Conservation (phyloP, 805 yeast species). For the Saturnispora quitensis region DNA sequence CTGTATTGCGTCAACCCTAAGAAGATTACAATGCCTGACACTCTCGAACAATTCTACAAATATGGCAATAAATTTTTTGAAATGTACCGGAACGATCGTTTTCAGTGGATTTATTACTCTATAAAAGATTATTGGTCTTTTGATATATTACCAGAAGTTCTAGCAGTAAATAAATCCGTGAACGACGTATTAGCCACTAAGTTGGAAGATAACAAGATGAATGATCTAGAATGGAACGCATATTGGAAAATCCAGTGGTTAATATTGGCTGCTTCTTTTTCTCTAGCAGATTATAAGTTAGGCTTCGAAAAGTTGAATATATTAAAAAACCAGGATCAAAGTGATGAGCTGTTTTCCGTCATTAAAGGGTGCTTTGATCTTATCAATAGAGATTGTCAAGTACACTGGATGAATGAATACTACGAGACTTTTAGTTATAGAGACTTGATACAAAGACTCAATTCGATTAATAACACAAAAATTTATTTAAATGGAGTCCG, state of each 20-base stretch:
- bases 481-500: neutral
- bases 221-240: slow-evolving; percentile 6
- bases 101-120: slow-evolving; percentile 1
- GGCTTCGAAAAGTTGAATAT: slow-evolving; percentile 18
- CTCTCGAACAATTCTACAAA: slow-evolving; percentile 1
- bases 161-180: neutral
- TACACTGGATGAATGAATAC: neutral
- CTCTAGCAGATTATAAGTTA: slow-evolving; percentile 17
- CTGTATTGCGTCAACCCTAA: neutral
- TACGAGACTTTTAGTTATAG: slow-evolving; percentile 1
- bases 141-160: neutral
- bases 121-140: neutral
- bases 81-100: neutral
- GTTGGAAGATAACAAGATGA: slow-evolving; percentile 15
- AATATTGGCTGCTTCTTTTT: slow-evolving; percentile 20
- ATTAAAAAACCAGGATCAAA: neutral
- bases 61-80: neutral
- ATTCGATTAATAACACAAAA: neutral
- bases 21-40: slow-evolving; percentile 3
- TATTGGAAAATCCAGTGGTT: slow-evolving; percentile 27
- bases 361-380: neutral
- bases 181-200: slow-evolving; percentile 3
- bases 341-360: neutral
- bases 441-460: neutral
- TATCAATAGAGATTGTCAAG: neutral